These are phyloP conservation scores for Magnaporthiopsis poae DNA, from an alignment of 2,329 filamentous ascomycete genomes.

Conservation along the genomic window DNA sequence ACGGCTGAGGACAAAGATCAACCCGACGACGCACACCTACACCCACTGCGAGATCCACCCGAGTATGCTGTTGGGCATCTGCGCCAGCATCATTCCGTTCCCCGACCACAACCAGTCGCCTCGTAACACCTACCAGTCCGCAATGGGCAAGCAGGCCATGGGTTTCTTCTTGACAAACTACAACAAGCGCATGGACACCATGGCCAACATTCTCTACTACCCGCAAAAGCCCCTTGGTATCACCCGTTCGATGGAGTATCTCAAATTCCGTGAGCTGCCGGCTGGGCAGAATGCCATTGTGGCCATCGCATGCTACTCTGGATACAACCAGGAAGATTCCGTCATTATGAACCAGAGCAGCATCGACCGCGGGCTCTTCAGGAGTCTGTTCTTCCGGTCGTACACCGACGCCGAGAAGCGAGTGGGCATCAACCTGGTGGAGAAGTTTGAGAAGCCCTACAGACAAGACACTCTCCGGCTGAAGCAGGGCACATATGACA, in stretches of 20 bases:
- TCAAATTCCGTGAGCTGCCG: slow-evolving; percentile 94
- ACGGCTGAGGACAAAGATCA: slow-evolving; percentile 79
- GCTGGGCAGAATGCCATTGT: slow-evolving; percentile 98
- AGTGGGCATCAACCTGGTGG: slow-evolving; percentile 83
- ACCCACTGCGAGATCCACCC: slow-evolving; percentile 99
- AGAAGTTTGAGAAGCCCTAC: slow-evolving; percentile 91
- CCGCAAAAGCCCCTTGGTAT: slow-evolving; percentile 95
- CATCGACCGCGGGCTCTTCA: slow-evolving; percentile 93
- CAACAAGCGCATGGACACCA: slow-evolving; percentile 93
- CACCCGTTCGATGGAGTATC: slow-evolving; percentile 94
- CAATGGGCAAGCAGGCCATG: slow-evolving; percentile 99
- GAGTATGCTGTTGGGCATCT: slow-evolving; percentile 97
- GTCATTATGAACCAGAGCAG: slow-evolving; percentile 99
- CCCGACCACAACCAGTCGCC: slow-evolving; percentile 98
- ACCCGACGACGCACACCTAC: slow-evolving; percentile 79
- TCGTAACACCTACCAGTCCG: slow-evolving; percentile 97
- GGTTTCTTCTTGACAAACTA: slow-evolving; percentile 98
- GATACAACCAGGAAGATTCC: slow-evolving; percentile 99
- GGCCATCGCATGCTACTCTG: slow-evolving; percentile 92
- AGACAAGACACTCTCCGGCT: slow-evolving; percentile 78
- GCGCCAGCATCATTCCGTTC: slow-evolving; percentile 98
- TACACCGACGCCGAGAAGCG: slow-evolving; percentile 97
- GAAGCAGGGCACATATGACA: slow-evolving; percentile 93
- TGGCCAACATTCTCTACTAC: slow-evolving; percentile 98
- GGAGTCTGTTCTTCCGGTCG: slow-evolving; percentile 93